phyloP scores from a whole-genome alignment of 495 filamentous ascomycete genomes.

The Aspergillus ellipticus region DNA sequence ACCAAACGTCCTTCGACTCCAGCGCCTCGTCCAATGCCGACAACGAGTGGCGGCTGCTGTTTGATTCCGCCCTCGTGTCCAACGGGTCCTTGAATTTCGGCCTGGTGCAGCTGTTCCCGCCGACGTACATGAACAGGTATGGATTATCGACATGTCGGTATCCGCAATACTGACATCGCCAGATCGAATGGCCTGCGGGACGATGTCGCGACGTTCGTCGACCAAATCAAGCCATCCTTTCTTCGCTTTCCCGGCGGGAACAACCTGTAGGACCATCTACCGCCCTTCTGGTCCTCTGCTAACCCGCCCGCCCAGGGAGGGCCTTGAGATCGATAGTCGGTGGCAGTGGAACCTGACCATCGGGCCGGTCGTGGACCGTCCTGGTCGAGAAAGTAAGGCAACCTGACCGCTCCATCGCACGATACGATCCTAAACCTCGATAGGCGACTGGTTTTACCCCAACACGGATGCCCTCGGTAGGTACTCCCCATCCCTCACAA shows the following conservation, averaged over 20 bases:
- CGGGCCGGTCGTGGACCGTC: conserved; percentile 58
- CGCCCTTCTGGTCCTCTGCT: neutral
- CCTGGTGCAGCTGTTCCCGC: conserved; percentile 63
- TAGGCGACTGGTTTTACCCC: conserved; percentile 58
- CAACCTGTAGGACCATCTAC: conserved; percentile 39
- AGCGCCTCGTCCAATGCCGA: conserved; percentile 54
- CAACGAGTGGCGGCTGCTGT: conserved; percentile 62
- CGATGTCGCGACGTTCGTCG: conserved; percentile 55
- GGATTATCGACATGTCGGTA: neutral
- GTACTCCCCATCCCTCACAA: neutral
- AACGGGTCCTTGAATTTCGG: conserved; percentile 56
- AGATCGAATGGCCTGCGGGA: conserved; percentile 58
- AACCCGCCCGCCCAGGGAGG: conserved; percentile 22
- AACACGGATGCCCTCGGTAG: conserved; percentile 59
- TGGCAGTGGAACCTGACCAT: conserved; percentile 72
- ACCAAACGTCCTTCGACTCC: conserved; percentile 33
- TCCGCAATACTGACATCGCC: neutral
- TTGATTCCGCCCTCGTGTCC: conserved; percentile 45
- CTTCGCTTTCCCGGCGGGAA: conserved; percentile 67
- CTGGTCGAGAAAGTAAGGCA: conserved; percentile 45
- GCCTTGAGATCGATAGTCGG: conserved; percentile 32
- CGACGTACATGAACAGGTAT: conserved; percentile 44
- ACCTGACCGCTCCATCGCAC: neutral
- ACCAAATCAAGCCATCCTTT: conserved; percentile 51
- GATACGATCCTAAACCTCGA: neutral